A percentile compares a stretch with the other conserved stretches of the same genome.
phyloP scores from a whole-genome alignment of 352 stramenopile species.

The Pythium guiyangense region DNA sequence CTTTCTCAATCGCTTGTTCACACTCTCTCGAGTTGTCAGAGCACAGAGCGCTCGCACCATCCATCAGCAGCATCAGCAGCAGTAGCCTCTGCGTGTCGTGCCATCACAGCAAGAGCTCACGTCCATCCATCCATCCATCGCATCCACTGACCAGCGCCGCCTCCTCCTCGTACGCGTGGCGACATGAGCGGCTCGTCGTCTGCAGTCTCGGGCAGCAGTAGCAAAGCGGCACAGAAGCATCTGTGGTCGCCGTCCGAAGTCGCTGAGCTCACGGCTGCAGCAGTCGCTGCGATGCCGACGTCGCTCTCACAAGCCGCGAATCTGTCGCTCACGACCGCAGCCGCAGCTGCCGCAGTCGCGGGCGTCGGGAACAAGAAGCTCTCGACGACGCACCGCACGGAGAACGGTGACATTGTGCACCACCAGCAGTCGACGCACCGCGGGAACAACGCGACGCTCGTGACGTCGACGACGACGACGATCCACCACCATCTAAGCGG shows the following conservation, averaged over 20 bases:
- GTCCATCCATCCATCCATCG: no score
- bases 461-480: constrained; percentile 75
- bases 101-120: no score
- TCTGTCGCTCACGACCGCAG: background rate
- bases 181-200: constrained; percentile 37
- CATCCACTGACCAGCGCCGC: no score
- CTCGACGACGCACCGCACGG: constrained; percentile 50
- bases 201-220: background rate
- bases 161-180: no score
- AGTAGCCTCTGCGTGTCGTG: no score
- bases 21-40: no score
- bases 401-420: constrained; percentile 77
- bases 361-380: constrained; percentile 44
- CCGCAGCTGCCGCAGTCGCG: constrained; percentile 1
- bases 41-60: no score
- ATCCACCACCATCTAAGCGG: constrained; percentile 59
- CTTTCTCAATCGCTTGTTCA: no score
- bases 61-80: no score
- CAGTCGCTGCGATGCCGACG: constrained; percentile 58
- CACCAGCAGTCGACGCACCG: constrained; percentile 73
- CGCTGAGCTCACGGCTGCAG: constrained; percentile 69
- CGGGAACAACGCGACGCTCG: constrained; percentile 61
- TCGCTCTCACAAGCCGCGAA: constrained; percentile 43
- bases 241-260: constrained; percentile 73
- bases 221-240: constrained; percentile 48